Conservation (phyloP, 768 basidiomycete genomes). For the Tricholoma terreum region DNA sequence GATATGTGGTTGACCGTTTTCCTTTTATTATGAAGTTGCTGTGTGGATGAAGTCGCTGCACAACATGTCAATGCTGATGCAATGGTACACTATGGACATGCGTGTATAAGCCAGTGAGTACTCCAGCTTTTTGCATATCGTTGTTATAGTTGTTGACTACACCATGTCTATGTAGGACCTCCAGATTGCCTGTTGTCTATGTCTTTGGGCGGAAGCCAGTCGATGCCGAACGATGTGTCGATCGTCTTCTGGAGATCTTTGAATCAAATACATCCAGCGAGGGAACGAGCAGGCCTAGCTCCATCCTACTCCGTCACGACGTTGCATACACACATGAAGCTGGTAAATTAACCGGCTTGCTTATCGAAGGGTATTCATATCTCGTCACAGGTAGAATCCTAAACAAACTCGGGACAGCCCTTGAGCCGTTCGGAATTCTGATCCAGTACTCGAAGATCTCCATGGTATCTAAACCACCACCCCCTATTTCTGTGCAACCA, state of each 20-base stretch:
- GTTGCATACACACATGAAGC: slow-evolving; percentile 71
- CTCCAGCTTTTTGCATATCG: background rate
- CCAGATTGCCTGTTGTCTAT: slow-evolving; percentile 85
- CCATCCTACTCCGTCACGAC: slow-evolving; percentile 66
- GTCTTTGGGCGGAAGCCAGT: slow-evolving; percentile 79
- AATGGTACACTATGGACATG: slow-evolving; percentile 94
- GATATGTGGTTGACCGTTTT: slow-evolving; percentile 9
- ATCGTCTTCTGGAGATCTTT: slow-evolving; percentile 36
- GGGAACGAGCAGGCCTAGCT: slow-evolving; percentile 14
- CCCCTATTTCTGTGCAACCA: background rate
- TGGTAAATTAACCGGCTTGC: slow-evolving; percentile 37
- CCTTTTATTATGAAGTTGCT: slow-evolving; percentile 58
- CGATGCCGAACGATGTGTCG: slow-evolving; percentile 50
- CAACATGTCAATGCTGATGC: slow-evolving; percentile 91
- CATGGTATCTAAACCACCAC: slow-evolving; percentile 17
- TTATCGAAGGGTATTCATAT: slow-evolving; percentile 7
- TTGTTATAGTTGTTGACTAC: slow-evolving; percentile 1
- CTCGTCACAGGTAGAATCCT: slow-evolving; percentile 31
- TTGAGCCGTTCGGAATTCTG: slow-evolving; percentile 21
- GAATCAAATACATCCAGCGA: slow-evolving; percentile 10
- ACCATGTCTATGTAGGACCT: slow-evolving; percentile 51
- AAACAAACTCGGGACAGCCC: slow-evolving; percentile 21
- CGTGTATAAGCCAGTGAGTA: slow-evolving; percentile 88
- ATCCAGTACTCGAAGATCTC: slow-evolving; percentile 38
- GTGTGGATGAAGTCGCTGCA: slow-evolving; percentile 94